Base-by-base conservation (phyloP, 2,329 filamentous ascomycete species). In the Exutisphaerella laricina region DNA sequence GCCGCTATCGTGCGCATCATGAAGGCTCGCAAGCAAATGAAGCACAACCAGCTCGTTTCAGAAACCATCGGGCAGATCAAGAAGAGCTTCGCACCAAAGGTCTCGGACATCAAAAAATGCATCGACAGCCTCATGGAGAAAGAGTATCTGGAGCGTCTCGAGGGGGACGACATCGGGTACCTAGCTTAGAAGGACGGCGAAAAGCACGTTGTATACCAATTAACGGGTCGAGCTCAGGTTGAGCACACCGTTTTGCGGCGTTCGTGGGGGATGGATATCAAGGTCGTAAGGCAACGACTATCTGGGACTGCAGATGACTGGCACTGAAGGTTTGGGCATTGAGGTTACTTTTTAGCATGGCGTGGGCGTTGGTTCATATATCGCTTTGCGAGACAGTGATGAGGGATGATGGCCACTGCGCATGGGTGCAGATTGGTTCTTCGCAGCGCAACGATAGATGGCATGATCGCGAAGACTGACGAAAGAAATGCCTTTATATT, bases 11-110 rank as follows among this genome's bases (percentile, higher is more conserved):
- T 98, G 44, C 87, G 92, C 61, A 96, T 98, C 72, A 98, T 98
- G 92, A 98, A 98, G 74, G 94, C 90, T 3, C 84, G 92, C 48
- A 97, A 98, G 80, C 87, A 84, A 71, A 94, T 97, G 87, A 97
- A 96, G 79, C 90, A 98, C 70, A 82, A 84, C 49, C 85, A 92
- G 62, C 82, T 98, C 9, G 88, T 98, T 41, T 84, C 87, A 61
- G 92, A 98, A 70, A 94, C 89, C 17, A 97, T 98, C 65, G 84
- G 83, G 61, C 92, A 97, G 68, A 96, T 98, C 66, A 87, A 85
- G 64, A 82, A 81, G 30, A 86, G 92, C 29, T 98, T 98, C 68
- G 82, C 88, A 45, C 92, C 92, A 29, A 94, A 94, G 70, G 78
- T 98, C 21, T 75, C 80, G 12, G 92, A 98, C 58, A 98, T 98